Base-by-base conservation (phyloP, 1,284 basidiomycete species). In the Leccinum laetum region DNA sequence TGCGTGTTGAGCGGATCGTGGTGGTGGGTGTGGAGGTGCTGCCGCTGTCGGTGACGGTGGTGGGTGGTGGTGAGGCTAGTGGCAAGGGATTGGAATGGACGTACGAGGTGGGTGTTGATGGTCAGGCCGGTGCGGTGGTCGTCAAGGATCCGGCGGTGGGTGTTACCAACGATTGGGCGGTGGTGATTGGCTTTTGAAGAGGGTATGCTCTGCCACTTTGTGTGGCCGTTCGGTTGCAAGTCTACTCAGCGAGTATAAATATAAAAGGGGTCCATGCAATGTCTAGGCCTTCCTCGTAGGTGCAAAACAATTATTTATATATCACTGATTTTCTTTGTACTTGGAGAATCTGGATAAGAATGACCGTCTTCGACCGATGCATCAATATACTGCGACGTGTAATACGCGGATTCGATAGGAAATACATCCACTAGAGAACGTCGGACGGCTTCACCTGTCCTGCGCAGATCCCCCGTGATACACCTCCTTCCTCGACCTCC, bases 101-200 rank as follows among this genome's bases (percentile, higher is more conserved):
- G 21, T 73, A 75, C 10, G 73, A 75, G 26, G 63, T 16, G 14
- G 59, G 61, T 24, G 58, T 83, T 71, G 85, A 84, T 72, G 90
- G 90, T 67, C 87, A 84, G 21, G 64, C 89, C 32, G 90, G 89
- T 69, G 76, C 88, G 64, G 79, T 96, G 65, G 80, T 82, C 8
- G 85, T 96, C 77, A 95, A 94, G 81, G 91, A 95, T 76, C 94
- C 94, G 1, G 86, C 81, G 61, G 84, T 90, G n/a, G 75, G 75
- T 61, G 80, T 95, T 59, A 79, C 83, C 41, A 79, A 82, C 29
- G 90, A 93, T 72, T 96, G 94, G 94, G 81, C 82, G 62, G 85
- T 96, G 67, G 76, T 82, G 35, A 73, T 84, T 35, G 64, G 58
- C n/a, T 67, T 75, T 44, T 78, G 62, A n/a, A 72, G 41, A 53